These are phyloP conservation scores for Clonostachys rhizophaga DNA, from an alignment of 2,329 filamentous ascomycete species.

Conservation along the genomic window DNA sequence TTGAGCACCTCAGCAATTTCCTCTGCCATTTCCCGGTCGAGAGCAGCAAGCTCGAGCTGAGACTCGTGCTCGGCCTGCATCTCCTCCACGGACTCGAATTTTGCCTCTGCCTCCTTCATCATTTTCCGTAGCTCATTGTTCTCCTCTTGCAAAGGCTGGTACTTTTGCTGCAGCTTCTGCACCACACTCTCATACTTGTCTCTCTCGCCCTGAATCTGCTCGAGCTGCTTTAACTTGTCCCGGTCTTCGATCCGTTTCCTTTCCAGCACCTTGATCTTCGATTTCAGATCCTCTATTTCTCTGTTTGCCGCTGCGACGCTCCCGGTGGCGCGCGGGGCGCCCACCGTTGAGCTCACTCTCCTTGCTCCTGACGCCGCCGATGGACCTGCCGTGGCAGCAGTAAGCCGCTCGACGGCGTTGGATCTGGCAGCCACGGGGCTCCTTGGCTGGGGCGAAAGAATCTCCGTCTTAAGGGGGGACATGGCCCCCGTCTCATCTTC, in stretches of 20 bases:
- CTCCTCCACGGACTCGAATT: conserved; percentile 62
- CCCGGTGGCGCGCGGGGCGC: conserved; percentile 17
- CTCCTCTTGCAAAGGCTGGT: conserved; percentile 79
- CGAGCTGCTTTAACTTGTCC: conserved; percentile 75
- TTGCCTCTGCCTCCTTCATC: conserved; percentile 69
- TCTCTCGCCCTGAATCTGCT: conserved; percentile 69
- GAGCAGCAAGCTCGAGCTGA: conserved; percentile 76
- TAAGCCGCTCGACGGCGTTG: conserved; percentile 46
- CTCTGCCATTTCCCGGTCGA: conserved; percentile 96
- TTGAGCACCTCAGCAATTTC: conserved; percentile 82
- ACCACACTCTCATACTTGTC: conserved; percentile 82
- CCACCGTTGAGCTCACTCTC: conserved; percentile 16
- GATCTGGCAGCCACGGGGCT: conserved; percentile 47
- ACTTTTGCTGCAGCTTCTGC: conserved; percentile 85
- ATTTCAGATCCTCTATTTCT: conserved; percentile 83
- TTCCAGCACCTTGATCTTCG: conserved; percentile 82
- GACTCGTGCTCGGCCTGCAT: conserved; percentile 81
- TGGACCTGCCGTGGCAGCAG: conserved; percentile 22
- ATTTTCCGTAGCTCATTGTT: conserved; percentile 70
- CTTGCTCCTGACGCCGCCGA: conserved; percentile 16
- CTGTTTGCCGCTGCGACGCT: conserved; percentile 50
- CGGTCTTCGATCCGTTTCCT: conserved; percentile 82
- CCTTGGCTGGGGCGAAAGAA: conserved; percentile 39
- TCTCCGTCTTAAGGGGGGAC: conserved; percentile 48
- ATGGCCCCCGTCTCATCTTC: conserved; percentile 22